These are phyloP conservation scores for Ceratobasidium sp. DNA, from an alignment of 1,284 basidiomycete genomes.

Conservation along the genomic window DNA sequence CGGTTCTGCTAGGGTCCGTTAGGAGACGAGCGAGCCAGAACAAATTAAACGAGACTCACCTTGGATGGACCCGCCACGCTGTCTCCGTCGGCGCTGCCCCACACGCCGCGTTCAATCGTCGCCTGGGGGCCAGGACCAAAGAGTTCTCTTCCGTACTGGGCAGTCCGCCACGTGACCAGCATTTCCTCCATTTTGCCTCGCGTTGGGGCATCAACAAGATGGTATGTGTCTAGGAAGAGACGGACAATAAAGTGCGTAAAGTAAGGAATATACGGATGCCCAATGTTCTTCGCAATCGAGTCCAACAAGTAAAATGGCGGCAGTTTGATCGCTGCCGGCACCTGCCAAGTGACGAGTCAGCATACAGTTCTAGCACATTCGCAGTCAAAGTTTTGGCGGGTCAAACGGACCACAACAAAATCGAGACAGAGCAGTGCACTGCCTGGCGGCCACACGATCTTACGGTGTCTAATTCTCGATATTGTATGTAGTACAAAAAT, in stretches of 20 bases:
- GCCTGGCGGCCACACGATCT: conserved; percentile 34
- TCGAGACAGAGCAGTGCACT: conserved; percentile 15
- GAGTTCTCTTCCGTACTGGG: conserved; percentile 78
- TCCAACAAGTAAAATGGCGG: conserved; percentile 96
- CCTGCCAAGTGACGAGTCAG: conserved; percentile 59
- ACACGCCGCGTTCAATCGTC: conserved; percentile 78
- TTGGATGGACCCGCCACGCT: conserved; percentile 17
- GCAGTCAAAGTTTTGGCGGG: conserved; percentile 37
- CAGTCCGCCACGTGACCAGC: conserved; percentile 89
- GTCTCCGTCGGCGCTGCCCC: conserved; percentile 54
- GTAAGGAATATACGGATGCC: conserved; percentile 83
- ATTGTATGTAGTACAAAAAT: conserved; percentile 35
- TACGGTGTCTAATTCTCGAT: conserved; percentile 36
- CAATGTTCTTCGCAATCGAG: conserved; percentile 95
- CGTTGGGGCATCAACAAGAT: conserved; percentile 80
- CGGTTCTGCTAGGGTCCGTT: conserved; percentile 48
- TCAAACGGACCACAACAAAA: conserved; percentile 24
- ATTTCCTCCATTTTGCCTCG: conserved; percentile 96
- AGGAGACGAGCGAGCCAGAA: conserved; percentile 52
- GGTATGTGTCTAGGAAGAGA: conserved; percentile 85
- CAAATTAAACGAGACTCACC: conserved; percentile 38
- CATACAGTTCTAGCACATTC: conserved; percentile 33
- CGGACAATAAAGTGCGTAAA: conserved; percentile 79
- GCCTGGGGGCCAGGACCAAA: conserved; percentile 79
- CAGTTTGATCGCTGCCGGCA: conserved; percentile 90